Base-by-base conservation (phyloP, 208 protist species). In the Leptomonas seymouri region DNA sequence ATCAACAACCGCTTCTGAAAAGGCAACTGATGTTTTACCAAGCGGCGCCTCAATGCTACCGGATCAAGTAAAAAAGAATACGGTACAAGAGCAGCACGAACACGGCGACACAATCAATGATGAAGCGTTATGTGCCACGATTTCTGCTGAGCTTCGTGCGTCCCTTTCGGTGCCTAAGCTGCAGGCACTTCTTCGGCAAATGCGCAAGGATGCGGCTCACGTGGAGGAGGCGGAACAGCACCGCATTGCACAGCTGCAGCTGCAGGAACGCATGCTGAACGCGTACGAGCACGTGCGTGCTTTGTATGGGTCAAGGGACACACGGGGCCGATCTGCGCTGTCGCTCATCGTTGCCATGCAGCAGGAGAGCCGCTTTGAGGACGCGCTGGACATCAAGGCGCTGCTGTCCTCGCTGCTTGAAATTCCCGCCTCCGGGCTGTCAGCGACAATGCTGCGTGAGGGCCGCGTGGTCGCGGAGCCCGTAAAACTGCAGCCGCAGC, bases 241-340 rank as follows among this genome's bases (percentile, higher is more conserved):
- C 4, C 59, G 69, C n/a, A 86, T 93, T 28, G 79, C 73, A 14
- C 74, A 67, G 57, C 73, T 62, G 44, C 89, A 92, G 74, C 67
- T 81, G 44, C 63, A 67, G n/a, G 91, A 97, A 65, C 81, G 82
- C 3, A 36, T 93, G 25, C 56, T 93, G 20, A 74, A 61, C 28
- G 86, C 79, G 25, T 97, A 93, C 64, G 87, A 91, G 67, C 85
- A 91, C 57, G 59, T 95, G 9, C 82, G 88, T 36, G 73, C 81
- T 12, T 50, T 94, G 0, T 86, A 88, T 36, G 84, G 84, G 16
- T 63, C 50, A 23, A 87, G 66, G 21, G 72, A 78, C 64, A 34
- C 70, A 28, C n/a, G 55, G 30, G 20, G 85, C 63, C 45, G 78
- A 23, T 81, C 77, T 39, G 76, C 85, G 4, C 36, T 30, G 23